Percentiles rank a stretch among this genome's conserved stretches.
These are phyloP conservation scores for Tricholoma bakamatsutake DNA, from an alignment of 768 basidiomycete genomes.

Conservation along the genomic window DNA sequence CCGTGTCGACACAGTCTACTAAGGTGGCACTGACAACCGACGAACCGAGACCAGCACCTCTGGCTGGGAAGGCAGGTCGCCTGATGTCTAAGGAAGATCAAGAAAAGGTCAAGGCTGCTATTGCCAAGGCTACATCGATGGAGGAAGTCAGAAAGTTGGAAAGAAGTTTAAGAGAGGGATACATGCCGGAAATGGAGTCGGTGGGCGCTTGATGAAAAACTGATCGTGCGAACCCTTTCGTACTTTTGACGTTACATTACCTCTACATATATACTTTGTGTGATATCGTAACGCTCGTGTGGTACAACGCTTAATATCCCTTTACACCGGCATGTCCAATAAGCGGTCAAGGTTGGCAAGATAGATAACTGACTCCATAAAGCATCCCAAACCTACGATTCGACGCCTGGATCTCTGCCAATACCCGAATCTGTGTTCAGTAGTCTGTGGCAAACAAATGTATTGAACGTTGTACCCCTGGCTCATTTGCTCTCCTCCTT, in stretches of 20 bases:
- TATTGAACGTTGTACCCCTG: conserved; percentile 39
- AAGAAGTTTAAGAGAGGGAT: conserved; percentile 78
- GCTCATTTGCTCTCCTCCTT: conserved; percentile 69
- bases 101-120: conserved; percentile 80
- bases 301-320: conserved; percentile 22
- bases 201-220: conserved; percentile 55
- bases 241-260: conserved; percentile 19
- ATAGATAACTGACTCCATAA: conserved; percentile 66
- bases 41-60: conserved; percentile 61
- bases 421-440: conserved; percentile 39
- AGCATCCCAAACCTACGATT: conserved; percentile 60
- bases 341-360: conserved; percentile 62
- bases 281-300: conserved; percentile 9
- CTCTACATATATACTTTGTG: conserved; percentile 11
- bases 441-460: neutral
- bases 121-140: conserved; percentile 84
- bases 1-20: conserved; percentile 60
- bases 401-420: conserved; percentile 61
- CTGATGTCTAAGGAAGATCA: conserved; percentile 91
- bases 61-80: conserved; percentile 68
- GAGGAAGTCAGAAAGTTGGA: conserved; percentile 85
- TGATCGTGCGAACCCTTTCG: conserved; percentile 21
- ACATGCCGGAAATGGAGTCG: conserved; percentile 70
- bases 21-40: conserved; percentile 63
- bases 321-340: conserved; percentile 53